A percentile compares a stretch with the other conserved stretches of the same genome.
phyloP scores from a whole-genome alignment of 202 grass and related monocot genomes.

The Saccharum hybrid region DNA sequence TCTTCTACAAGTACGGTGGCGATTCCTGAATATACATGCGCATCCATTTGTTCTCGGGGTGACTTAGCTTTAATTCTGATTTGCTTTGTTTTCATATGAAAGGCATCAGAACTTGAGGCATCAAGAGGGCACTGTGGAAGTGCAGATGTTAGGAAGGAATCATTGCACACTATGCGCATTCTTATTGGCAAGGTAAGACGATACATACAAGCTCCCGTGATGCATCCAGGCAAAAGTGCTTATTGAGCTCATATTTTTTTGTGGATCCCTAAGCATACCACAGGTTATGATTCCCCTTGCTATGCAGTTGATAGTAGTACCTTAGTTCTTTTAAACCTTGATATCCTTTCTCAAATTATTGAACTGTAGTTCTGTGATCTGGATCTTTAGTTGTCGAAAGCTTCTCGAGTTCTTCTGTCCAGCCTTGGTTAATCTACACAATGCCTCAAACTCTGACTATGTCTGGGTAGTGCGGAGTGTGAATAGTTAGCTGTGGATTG shows the following conservation, averaged over 20 bases:
- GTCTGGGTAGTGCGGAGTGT: background rate
- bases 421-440: background rate
- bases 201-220: slow-evolving; percentile 2
- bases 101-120: slow-evolving; percentile 87
- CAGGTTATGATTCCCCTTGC: background rate
- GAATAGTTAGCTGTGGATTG: background rate
- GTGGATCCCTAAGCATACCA: background rate
- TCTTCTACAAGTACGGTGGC: slow-evolving; percentile 73
- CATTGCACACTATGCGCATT: slow-evolving; percentile 73
- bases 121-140: slow-evolving; percentile 83
- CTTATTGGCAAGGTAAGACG: slow-evolving; percentile 85
- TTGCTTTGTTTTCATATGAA: slow-evolving; percentile 45
- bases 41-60: background rate
- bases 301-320: slow-evolving; percentile 3
- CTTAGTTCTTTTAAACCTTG: background rate
- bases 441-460: background rate
- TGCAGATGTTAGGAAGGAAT: slow-evolving; percentile 75
- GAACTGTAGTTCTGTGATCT: background rate
- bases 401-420: background rate
- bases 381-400: background rate
- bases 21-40: slow-evolving; percentile 17
- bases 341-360: background rate
- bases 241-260: slow-evolving; percentile 4
- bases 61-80: slow-evolving; percentile 27
- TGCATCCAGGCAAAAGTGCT: slow-evolving; percentile 28